Evolutionary conservation across 1,284 basidiomycete species (phyloP), one percentile per base, ranked within the genome.

Genomic region (Coniferiporia weirii): DNA sequence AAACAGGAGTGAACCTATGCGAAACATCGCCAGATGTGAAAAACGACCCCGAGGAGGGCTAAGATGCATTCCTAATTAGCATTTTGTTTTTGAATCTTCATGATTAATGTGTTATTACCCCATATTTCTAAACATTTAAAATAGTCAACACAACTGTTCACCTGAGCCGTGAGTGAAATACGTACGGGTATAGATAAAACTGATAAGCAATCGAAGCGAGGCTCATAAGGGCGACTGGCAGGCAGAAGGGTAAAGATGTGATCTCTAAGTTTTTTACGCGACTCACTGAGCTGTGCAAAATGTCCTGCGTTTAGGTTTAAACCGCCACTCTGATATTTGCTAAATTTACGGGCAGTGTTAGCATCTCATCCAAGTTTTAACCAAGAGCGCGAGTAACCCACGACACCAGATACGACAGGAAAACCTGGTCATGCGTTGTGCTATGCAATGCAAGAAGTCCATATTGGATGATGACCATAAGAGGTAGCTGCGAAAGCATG

Each of bases 341-440:
- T 91, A 66, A 48, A 52, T 7, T 44, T 15, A 20, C 44, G 60
- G 40, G 27, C 22, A 63, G 3, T 12, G 27, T 64, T 46, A 60
- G 64, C 35, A 6, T 53, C 38, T 34, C 19, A 13, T 10, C 47
- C 59, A 54, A 50, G 43, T 48, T 35, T 45, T 52, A 46, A 40
- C 12, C 44, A 38, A 56, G 54, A 27, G 13, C 6, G 54, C 43
- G 40, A 46, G 60, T 55, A 1, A 79, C 86, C 76, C 64, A 91
- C 89, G 87, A 84, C 57, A 91, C 87, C 36, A 91, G 82, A 70
- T 92, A 92, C 1, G 87, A 86, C 71, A 91, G 81, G 72, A 92
- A 92, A 19, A 92, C 73, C 70, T 92, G 90, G 73, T 92, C 89
- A 66, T 92, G 90, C 2, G 88, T 90, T n/a, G 90, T 92, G 43